phyloP scores from a whole-genome alignment of 2,329 filamentous ascomycete genomes.

The Chrysoporthe austroafricana region DNA sequence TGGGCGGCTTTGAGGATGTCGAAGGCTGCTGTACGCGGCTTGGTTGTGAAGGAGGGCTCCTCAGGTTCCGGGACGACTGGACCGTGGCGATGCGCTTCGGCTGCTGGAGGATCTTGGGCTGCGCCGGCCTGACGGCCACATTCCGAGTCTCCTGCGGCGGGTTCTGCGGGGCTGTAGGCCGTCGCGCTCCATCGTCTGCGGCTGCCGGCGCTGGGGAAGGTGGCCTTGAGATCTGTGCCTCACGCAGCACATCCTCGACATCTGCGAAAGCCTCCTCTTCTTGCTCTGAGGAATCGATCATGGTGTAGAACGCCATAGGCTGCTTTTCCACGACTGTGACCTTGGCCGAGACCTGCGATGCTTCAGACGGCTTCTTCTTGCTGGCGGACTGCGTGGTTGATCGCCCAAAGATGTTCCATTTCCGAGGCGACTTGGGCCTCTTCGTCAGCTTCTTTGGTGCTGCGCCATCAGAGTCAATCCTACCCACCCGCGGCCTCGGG shows the following conservation, averaged over 20 bases:
- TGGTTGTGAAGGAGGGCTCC: constrained; percentile 10
- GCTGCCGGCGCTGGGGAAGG: constrained; percentile 24
- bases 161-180: constrained; percentile 3
- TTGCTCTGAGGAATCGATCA: constrained; percentile 63
- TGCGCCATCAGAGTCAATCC: constrained; percentile 34
- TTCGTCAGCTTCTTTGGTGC: constrained; percentile 60
- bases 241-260: constrained; percentile 53
- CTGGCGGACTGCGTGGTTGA: constrained; percentile 49
- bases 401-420: constrained; percentile 67
- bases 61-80: constrained; percentile 13
- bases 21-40: not conserved
- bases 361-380: constrained; percentile 44
- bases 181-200: not conserved
- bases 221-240: constrained; percentile 46
- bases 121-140: not conserved
- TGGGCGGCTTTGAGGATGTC: constrained; percentile 23
- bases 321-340: constrained; percentile 55
- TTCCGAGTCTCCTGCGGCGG: not conserved
- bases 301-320: constrained; percentile 62
- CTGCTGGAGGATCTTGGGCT: not conserved
- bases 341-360: constrained; percentile 48
- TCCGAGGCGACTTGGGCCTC: constrained; percentile 58
- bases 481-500: constrained; percentile 41
- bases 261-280: constrained; percentile 47
- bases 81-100: constrained; percentile 13